phyloP scores from a whole-genome alignment of 169 alveolate species.

The Plasmodium gaboni region DNA sequence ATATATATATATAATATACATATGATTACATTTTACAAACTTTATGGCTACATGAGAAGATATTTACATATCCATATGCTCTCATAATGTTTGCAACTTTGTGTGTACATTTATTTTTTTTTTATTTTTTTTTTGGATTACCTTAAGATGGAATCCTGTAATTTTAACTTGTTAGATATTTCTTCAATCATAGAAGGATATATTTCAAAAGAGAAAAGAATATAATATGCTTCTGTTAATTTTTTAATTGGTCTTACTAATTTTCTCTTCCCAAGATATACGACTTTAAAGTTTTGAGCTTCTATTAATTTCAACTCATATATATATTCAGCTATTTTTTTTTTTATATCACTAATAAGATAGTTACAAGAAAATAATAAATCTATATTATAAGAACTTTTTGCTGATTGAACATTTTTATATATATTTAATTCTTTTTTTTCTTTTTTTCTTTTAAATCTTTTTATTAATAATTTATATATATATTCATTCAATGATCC shows the following conservation, averaged over 20 bases:
- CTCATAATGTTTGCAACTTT: not conserved
- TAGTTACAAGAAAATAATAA: constrained; percentile 34
- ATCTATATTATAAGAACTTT: constrained; percentile 37
- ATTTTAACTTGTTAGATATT: constrained; percentile 1
- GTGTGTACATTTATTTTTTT: not conserved
- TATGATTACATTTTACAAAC: too few species aligned
- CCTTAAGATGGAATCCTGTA: constrained; percentile 39
- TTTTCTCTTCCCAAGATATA: constrained; percentile 39
- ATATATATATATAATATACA: too few species aligned
- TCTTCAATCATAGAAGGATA: constrained; percentile 45
- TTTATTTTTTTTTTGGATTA: not conserved
- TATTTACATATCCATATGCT: not conserved
- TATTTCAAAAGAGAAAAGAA: constrained; percentile 32
- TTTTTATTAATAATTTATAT: constrained; percentile 33
- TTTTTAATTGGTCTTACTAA: constrained; percentile 52
- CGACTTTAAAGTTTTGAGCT: constrained; percentile 11
- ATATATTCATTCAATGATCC: constrained; percentile 68
- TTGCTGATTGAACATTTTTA: constrained; percentile 25
- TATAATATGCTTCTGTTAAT: constrained; percentile 36
- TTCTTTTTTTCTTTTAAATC: constrained; percentile 25
- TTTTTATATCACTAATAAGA: constrained; percentile 32
- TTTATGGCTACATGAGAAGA: not conserved
- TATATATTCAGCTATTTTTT: constrained; percentile 37
- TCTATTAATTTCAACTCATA: constrained; percentile 37
- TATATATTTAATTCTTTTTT: constrained; percentile 14